A percentile compares a stretch with the other conserved stretches of the same genome.
phyloP scores from a whole-genome alignment of 1,284 basidiomycete genomes.

The Hypsizygus ulmarius region DNA sequence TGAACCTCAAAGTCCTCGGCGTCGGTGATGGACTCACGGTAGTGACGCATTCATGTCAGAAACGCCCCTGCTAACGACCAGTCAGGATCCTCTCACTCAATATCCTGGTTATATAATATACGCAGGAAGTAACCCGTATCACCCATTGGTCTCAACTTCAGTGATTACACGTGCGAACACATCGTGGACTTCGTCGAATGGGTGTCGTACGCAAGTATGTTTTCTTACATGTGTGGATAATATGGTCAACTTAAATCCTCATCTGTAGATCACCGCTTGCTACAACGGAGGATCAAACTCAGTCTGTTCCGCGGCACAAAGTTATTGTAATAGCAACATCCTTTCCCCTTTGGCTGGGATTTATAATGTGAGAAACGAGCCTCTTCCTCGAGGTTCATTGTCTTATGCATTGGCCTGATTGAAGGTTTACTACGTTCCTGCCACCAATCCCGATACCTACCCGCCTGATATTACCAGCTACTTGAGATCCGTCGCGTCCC shows the following conservation, averaged over 20 bases:
- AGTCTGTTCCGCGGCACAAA: conserved; percentile 53
- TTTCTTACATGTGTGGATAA: background rate
- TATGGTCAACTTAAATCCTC: background rate
- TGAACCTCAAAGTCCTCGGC: conserved; percentile 61
- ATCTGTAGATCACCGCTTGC: conserved; percentile 46
- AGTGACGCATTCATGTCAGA: conserved; percentile 9
- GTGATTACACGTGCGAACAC: conserved; percentile 41
- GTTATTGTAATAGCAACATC: conserved; percentile 54
- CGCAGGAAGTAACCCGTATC: conserved; percentile 54
- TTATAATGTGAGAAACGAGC: conserved; percentile 31
- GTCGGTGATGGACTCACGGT: conserved; percentile 67
- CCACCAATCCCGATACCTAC: conserved; percentile 50
- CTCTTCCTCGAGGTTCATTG: background rate
- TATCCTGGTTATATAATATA: conserved; percentile 58
- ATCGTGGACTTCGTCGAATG: conserved; percentile 42
- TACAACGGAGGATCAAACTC: conserved; percentile 44
- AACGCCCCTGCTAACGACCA: conserved; percentile 6
- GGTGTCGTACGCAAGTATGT: conserved; percentile 48
- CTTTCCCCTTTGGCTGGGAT: conserved; percentile 48
- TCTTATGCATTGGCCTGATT: background rate
- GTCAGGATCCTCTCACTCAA: conserved; percentile 54
- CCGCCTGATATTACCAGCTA: conserved; percentile 49
- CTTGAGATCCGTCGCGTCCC: conserved; percentile 35
- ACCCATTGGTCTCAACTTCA: conserved; percentile 43
- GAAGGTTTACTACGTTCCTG: conserved; percentile 52